A percentile compares a stretch with the other conserved stretches of the same genome.
Evolutionary conservation across 257 asterid species (phyloP).

Genomic region (Voacanga thouarsii): DNA sequence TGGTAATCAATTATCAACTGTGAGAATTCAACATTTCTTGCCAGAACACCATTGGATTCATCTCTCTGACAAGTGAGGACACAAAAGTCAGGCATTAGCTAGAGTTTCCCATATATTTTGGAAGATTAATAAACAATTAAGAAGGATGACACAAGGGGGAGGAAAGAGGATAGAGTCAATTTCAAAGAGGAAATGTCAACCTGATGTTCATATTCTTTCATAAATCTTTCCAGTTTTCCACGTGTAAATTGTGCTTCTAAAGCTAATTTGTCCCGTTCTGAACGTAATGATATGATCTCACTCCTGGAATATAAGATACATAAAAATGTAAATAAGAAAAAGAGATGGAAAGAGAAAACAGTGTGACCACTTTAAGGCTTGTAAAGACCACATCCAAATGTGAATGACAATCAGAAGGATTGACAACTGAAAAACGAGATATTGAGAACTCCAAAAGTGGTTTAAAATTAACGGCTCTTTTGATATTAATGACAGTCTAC

Average conservation of each 20-base stretch:
- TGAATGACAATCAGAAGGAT: not conserved
- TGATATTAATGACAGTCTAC: not conserved
- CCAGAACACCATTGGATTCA: slow-evolving; percentile 58
- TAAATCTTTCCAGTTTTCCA: slow-evolving; percentile 68
- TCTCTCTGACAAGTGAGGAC: slow-evolving; percentile 47
- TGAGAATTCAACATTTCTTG: slow-evolving; percentile 85
- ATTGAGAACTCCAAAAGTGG: not conserved
- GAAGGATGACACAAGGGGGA: not conserved
- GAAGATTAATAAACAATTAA: not conserved
- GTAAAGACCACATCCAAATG: not conserved
- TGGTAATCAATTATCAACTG: slow-evolving; percentile 80
- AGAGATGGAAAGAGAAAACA: not conserved
- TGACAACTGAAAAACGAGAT: not conserved
- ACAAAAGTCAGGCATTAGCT: slow-evolving; percentile 10
- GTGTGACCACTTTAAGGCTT: not conserved
- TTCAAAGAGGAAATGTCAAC: slow-evolving; percentile 25
- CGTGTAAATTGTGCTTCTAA: slow-evolving; percentile 67
- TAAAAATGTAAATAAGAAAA: not conserved
- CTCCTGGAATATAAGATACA: slow-evolving; percentile 34
- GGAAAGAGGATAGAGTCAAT: slow-evolving; percentile 1
- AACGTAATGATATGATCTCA: slow-evolving; percentile 53
- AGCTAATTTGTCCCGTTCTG: slow-evolving; percentile 77
- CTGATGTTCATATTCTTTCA: slow-evolving; percentile 87
- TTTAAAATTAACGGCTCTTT: not conserved
- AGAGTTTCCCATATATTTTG: not conserved